phyloP scores from a whole-genome alignment of 257 asterid genomes.

The Orobanche coerulescens region DNA sequence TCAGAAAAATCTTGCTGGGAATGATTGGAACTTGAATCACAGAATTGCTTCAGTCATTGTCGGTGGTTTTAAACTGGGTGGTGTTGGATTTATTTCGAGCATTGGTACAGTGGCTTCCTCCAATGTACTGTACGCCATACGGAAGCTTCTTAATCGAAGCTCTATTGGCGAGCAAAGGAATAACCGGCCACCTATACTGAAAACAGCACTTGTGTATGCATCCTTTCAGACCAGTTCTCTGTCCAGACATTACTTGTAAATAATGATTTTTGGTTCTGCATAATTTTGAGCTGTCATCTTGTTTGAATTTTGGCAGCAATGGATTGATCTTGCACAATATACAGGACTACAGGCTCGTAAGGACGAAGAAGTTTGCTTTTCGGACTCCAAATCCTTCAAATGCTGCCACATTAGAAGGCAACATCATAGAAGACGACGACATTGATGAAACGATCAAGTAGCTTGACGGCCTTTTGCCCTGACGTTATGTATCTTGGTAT shows the following conservation, averaged over 20 bases:
- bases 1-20: slow-evolving; percentile 69
- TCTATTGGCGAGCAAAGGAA: slow-evolving; percentile 35
- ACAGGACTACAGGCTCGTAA: slow-evolving; percentile 77
- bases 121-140: slow-evolving; percentile 43
- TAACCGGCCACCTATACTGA: slow-evolving; percentile 77
- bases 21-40: slow-evolving; percentile 72
- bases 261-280: slow-evolving; percentile 27
- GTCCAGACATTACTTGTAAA: slow-evolving; percentile 72
- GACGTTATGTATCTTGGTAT: neutral
- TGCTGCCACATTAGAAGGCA: slow-evolving; percentile 44
- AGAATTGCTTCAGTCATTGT: slow-evolving; percentile 76
- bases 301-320: slow-evolving; percentile 58
- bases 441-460: slow-evolving; percentile 52
- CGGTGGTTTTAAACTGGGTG: slow-evolving; percentile 86
- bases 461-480: slow-evolving; percentile 20
- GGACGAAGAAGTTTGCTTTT: slow-evolving; percentile 28
- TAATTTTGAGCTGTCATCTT: neutral
- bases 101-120: slow-evolving; percentile 92
- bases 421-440: slow-evolving; percentile 39
- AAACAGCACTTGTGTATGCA: slow-evolving; percentile 72
- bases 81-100: slow-evolving; percentile 91
- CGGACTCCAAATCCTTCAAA: slow-evolving; percentile 38
- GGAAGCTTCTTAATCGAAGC: slow-evolving; percentile 53
- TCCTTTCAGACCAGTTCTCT: slow-evolving; percentile 65
- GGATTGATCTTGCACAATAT: slow-evolving; percentile 87